A percentile compares a stretch with the other conserved stretches of the same genome.
These are phyloP conservation scores for Moricandia moricandioides DNA, from an alignment of 345 rosid genomes.

Conservation along the genomic window DNA sequence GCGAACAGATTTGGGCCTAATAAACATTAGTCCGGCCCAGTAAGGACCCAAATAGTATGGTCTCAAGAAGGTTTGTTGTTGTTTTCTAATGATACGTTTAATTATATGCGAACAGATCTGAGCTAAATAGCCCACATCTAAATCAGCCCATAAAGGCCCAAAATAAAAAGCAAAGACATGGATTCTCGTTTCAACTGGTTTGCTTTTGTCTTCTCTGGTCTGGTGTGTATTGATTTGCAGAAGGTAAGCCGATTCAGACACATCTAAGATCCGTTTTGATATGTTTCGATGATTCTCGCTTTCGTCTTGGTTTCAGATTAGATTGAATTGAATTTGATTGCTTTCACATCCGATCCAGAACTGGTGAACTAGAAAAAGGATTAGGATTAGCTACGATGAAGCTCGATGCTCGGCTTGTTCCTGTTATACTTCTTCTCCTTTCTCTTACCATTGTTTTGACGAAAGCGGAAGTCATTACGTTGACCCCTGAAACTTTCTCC, in stretches of 20 bases:
- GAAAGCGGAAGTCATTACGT: slow-evolving; percentile 76
- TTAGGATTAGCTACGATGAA: slow-evolving; percentile 28
- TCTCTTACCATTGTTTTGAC: slow-evolving; percentile 37
- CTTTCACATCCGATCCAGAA: not conserved
- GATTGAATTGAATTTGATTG: not conserved
- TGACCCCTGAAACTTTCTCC: slow-evolving; percentile 84
- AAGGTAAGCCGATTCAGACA: slow-evolving; percentile 24
- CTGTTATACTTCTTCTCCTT: slow-evolving; percentile 35
- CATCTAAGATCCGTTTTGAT: slow-evolving; percentile 11
- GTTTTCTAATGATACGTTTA: not conserved
- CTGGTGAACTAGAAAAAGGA: not conserved
- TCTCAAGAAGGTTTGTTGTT: not conserved
- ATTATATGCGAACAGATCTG: not conserved
- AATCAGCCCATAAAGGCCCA: not conserved
- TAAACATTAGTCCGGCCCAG: not conserved
- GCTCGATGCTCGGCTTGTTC: slow-evolving; percentile 15
- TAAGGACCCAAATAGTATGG: too few species aligned
- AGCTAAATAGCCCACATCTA: not conserved
- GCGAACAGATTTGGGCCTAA: not conserved
- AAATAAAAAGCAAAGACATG: not conserved
- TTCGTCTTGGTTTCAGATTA: not conserved
- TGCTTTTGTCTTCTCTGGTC: not conserved
- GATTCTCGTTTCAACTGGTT: not conserved
- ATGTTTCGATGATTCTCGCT: not conserved
- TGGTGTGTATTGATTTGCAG: not conserved